Percentiles rank a stretch among this genome's conserved stretches.
Evolutionary conservation across 2,329 filamentous ascomycete species (phyloP).

Genomic region (Tolypocladium pustulatum): DNA sequence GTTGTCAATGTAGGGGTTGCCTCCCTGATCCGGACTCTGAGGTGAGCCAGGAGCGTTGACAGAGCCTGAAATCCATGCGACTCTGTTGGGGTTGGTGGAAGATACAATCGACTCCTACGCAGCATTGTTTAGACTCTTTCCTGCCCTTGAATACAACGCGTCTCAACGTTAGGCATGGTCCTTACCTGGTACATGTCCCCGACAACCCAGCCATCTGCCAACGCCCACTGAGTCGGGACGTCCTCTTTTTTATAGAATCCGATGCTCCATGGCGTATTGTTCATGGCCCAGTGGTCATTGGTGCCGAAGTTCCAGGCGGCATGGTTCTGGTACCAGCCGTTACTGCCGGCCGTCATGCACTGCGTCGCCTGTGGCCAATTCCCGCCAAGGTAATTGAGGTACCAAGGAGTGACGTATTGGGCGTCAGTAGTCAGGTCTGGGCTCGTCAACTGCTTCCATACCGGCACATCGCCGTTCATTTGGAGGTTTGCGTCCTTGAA

Average conservation of each 20-base stretch:
- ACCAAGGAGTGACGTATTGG: slow-evolving; percentile 38
- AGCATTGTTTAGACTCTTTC: slow-evolving; percentile 1
- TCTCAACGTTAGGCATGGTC: slow-evolving; percentile 6
- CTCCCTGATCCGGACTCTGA: slow-evolving; percentile 29
- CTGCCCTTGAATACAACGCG: slow-evolving; percentile 15
- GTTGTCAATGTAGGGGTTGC: slow-evolving; percentile 36
- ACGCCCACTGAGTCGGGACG: slow-evolving; percentile 42
- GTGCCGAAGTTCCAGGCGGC: slow-evolving; percentile 36
- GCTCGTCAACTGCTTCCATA: slow-evolving; percentile 35
- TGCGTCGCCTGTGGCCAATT: slow-evolving; percentile 39
- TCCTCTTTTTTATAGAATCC: slow-evolving; percentile 38
- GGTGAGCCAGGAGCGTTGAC: slow-evolving; percentile 38
- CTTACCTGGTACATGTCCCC: slow-evolving; percentile 42
- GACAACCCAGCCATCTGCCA: slow-evolving; percentile 43
- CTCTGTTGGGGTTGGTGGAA: slow-evolving; percentile 42
- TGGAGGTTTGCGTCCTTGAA: slow-evolving; percentile 47
- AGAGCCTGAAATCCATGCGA: slow-evolving; percentile 37
- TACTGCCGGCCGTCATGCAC: slow-evolving; percentile 40
- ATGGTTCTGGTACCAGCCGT: slow-evolving; percentile 42
- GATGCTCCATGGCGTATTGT: slow-evolving; percentile 43
- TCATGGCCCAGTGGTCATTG: slow-evolving; percentile 42
- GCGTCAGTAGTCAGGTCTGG: slow-evolving; percentile 25
- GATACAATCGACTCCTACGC: slow-evolving; percentile 35
- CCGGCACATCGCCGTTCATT: slow-evolving; percentile 31
- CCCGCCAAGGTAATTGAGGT: slow-evolving; percentile 42